Evolutionary conservation across 257 asterid genomes (phyloP).

Genomic region (Salvia splendens): DNA sequence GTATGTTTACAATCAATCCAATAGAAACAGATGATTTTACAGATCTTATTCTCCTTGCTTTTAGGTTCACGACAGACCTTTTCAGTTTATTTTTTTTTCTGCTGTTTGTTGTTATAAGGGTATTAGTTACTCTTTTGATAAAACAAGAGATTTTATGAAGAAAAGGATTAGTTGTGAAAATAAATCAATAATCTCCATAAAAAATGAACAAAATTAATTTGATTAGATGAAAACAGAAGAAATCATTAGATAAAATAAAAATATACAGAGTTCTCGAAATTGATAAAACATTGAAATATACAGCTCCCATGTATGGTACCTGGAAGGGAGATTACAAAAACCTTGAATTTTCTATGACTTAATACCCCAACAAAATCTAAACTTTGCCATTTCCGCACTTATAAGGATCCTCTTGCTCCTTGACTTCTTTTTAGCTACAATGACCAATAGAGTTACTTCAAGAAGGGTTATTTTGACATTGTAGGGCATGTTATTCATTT

Average conservation of each 20-base stretch:
- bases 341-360: not conserved
- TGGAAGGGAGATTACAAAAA: too few relatives aligned
- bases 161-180: not conserved
- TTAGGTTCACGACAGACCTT: not conserved
- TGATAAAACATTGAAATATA: not conserved
- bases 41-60: not conserved
- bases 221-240: not conserved
- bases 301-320: not conserved
- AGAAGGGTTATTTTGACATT: constrained; percentile 5
- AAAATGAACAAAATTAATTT: not conserved
- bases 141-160: not conserved
- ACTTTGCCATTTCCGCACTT: not conserved
- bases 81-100: not conserved
- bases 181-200: not conserved
- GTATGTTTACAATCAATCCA: constrained; percentile 1
- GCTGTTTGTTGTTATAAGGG: not conserved
- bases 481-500: not conserved
- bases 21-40: not conserved
- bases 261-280: not conserved
- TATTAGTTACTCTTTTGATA: not conserved
- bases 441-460: not conserved
- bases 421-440: not conserved
- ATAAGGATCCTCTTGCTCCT: not conserved
- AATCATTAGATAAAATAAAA: not conserved
- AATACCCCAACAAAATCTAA: not conserved